Evolutionary conservation across 805 yeast genomes (phyloP).

Genomic region (Candida sonorensis): DNA sequence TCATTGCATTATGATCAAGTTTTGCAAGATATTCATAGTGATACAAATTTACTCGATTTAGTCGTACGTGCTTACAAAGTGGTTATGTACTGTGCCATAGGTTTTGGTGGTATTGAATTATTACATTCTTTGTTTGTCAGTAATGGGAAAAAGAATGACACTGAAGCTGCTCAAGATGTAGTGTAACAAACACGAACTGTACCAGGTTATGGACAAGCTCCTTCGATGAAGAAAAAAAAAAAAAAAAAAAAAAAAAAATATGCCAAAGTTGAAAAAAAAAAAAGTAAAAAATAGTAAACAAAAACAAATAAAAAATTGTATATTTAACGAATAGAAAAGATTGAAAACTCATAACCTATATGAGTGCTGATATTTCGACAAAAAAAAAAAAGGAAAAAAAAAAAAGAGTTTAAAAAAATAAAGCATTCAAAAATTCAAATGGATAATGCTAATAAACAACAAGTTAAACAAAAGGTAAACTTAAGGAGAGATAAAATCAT

Average conservation of each 20-base stretch:
- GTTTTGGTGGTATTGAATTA: constrained; percentile 12
- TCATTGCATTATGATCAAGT: constrained; percentile 2
- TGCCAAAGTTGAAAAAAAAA: too few relatives aligned
- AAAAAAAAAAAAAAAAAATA: background rate
- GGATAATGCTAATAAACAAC: too few relatives aligned
- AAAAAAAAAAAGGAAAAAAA: background rate
- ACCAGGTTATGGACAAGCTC: background rate
- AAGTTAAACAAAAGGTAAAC: too few relatives aligned
- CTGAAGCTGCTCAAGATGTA: background rate
- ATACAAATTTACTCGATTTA: constrained; percentile 1
- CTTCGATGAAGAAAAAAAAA: background rate
- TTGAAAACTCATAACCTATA: too few relatives aligned
- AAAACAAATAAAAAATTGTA: too few relatives aligned
- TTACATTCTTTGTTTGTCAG: constrained; percentile 8
- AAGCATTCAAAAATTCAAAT: too few relatives aligned
- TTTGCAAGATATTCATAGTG: constrained; percentile 1
- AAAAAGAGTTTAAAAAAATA: background rate
- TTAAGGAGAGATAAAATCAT: too few relatives aligned
- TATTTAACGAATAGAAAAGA: too few relatives aligned
- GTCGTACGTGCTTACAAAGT: constrained; percentile 12
- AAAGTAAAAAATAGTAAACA: too few relatives aligned
- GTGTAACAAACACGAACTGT: background rate
- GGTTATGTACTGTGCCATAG: constrained; percentile 15
- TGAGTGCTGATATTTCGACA: too few relatives aligned
- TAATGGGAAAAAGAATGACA: background rate